These are phyloP conservation scores for Arabidopsis arenosa DNA, from an alignment of 345 rosid species.

Conservation along the genomic window DNA sequence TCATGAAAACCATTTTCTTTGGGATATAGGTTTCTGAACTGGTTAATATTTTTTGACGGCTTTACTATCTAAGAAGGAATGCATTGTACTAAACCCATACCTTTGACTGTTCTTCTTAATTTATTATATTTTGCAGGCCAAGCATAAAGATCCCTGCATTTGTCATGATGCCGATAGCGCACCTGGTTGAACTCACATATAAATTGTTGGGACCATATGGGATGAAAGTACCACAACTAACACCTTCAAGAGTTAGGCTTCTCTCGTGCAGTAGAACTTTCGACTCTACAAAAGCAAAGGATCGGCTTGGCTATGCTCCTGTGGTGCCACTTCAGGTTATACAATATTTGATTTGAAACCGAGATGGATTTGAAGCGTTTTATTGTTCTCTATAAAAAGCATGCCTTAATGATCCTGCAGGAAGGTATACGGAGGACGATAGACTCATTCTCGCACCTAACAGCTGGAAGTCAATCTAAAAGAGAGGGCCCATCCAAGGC, in stretches of 20 bases:
- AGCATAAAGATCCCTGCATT: constrained; percentile 79
- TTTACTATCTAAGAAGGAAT: constrained; percentile 5
- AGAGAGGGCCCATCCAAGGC: constrained; percentile 89
- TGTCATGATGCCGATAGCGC: constrained; percentile 83
- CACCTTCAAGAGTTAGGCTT: constrained; percentile 88
- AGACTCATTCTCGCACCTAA: constrained; percentile 77
- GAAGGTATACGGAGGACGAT: constrained; percentile 81
- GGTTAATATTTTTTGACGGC: background rate
- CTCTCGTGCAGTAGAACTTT: constrained; percentile 83
- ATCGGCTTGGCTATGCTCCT: constrained; percentile 80
- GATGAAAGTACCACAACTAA: constrained; percentile 89
- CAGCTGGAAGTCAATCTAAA: constrained; percentile 62
- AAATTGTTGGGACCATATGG: constrained; percentile 78
- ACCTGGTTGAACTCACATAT: constrained; percentile 70
- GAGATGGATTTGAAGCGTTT: background rate
- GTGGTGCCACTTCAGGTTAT: constrained; percentile 80
- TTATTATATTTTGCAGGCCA: constrained; percentile 70
- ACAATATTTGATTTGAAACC: constrained; percentile 38
- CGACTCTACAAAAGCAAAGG: constrained; percentile 78
- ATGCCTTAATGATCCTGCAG: constrained; percentile 52
- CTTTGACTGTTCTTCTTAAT: constrained; percentile 36
- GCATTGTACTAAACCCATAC: constrained; percentile 6
- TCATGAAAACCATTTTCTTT: constrained; percentile 15
- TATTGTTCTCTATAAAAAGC: constrained; percentile 7
- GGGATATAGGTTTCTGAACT: constrained; percentile 5